Evolutionary conservation across 108 stramenopile genomes (phyloP).

Genomic region (Parmales sp.): DNA sequence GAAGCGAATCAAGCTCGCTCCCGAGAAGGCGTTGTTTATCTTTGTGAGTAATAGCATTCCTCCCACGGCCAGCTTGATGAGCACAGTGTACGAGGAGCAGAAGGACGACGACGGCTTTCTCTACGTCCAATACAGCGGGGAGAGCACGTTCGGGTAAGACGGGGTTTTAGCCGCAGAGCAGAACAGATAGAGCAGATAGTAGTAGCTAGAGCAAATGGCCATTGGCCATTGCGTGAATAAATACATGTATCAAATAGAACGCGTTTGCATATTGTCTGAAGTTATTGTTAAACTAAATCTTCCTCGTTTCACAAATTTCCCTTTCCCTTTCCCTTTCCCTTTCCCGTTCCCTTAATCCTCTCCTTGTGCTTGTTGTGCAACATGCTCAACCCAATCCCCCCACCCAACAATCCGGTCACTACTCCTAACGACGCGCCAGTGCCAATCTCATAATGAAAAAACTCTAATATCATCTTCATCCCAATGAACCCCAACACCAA

Average conservation of each 20-base stretch:
- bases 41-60: conserved; percentile 84
- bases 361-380: conserved; percentile 27
- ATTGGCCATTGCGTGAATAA: background rate
- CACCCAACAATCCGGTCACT: conserved; percentile 51
- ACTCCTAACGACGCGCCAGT: conserved; percentile 60
- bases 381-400: conserved; percentile 52
- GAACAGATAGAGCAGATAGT: background rate
- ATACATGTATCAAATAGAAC: background rate
- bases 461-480: conserved; percentile 79
- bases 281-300: background rate
- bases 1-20: conserved; percentile 89
- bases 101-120: conserved; percentile 87
- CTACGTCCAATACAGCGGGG: conserved; percentile 95
- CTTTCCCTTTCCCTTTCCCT: background rate
- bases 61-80: conserved; percentile 66
- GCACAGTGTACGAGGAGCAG: conserved; percentile 89
- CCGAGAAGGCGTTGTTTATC: conserved; percentile 78
- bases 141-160: conserved; percentile 83
- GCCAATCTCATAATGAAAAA: conserved; percentile 50
- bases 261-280: background rate
- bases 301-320: background rate
- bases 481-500: conserved; percentile 86
- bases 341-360: background rate
- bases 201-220: background rate
- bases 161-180: background rate